Percentiles rank a stretch among this genome's conserved stretches.
Conservation (phyloP, 2,329 filamentous ascomycete genomes). For the Sporothrix inflata region DNA sequence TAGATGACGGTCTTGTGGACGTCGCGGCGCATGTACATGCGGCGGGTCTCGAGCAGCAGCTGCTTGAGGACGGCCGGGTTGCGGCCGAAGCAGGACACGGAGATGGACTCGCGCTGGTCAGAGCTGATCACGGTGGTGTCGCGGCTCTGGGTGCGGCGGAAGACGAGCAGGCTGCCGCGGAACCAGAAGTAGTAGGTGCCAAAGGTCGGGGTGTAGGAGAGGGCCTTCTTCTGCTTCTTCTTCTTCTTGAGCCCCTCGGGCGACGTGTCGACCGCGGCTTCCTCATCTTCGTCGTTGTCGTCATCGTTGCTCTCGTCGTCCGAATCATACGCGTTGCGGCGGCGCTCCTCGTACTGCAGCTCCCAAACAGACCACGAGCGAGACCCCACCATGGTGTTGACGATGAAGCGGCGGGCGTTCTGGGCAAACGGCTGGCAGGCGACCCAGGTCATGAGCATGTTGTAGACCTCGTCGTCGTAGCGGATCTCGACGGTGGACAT, state of each 20-base stretch:
- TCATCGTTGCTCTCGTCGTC: conserved; percentile 41
- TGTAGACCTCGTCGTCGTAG: conserved; percentile 72
- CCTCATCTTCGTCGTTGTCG: conserved; percentile 39
- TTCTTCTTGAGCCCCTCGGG: conserved; percentile 24
- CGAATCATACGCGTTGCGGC: conserved; percentile 47
- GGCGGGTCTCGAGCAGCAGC: conserved; percentile 61
- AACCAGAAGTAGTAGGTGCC: conserved; percentile 73
- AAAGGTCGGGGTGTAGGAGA: conserved; percentile 68
- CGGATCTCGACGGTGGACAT: conserved; percentile 69
- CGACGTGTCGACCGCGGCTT: background rate
- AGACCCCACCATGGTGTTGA: conserved; percentile 63
- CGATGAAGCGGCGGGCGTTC: conserved; percentile 64
- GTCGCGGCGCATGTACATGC: conserved; percentile 60
- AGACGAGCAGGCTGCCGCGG: conserved; percentile 59
- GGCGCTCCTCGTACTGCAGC: conserved; percentile 47
- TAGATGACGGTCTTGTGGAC: conserved; percentile 68
- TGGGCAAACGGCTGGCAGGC: conserved; percentile 64
- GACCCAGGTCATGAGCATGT: conserved; percentile 72
- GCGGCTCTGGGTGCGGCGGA: conserved; percentile 56
- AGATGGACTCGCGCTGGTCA: conserved; percentile 59
- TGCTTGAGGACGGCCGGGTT: conserved; percentile 64
- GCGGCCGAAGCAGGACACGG: conserved; percentile 64
- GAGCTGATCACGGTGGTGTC: conserved; percentile 42
- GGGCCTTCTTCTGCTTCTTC: conserved; percentile 50
- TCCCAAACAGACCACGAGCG: conserved; percentile 55